Conservation (phyloP, 2,329 filamentous ascomycete species). For the Talaromyces rugulosus region DNA sequence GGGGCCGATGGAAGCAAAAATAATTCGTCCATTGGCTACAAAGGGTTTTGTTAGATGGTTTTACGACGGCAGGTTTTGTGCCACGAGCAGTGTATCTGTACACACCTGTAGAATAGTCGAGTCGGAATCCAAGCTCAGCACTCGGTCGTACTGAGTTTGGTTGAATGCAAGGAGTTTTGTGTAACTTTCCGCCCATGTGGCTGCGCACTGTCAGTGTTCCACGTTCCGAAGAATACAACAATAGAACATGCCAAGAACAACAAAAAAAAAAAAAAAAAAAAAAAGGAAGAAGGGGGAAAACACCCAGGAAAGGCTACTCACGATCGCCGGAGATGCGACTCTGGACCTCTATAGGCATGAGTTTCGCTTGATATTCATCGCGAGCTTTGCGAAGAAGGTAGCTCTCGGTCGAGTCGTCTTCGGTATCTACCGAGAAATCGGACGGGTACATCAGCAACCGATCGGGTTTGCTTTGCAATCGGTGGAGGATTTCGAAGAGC, state of each 20-base stretch:
- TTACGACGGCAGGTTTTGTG: neutral
- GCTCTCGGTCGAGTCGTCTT: slow-evolving; percentile 10
- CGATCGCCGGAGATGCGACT: neutral
- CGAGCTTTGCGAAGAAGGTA: slow-evolving; percentile 43
- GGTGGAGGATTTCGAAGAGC: slow-evolving; percentile 28
- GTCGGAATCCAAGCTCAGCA: slow-evolving; percentile 58
- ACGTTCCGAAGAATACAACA: neutral
- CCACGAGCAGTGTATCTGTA: neutral
- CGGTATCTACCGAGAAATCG: neutral
- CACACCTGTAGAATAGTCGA: slow-evolving; percentile 47
- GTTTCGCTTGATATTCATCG: slow-evolving; percentile 44
- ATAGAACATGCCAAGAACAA: neutral
- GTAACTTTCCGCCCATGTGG: slow-evolving; percentile 58
- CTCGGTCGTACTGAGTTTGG: slow-evolving; percentile 55
- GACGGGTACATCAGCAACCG: slow-evolving; percentile 28
- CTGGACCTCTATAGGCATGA: slow-evolving; percentile 40
- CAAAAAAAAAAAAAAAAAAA: neutral
- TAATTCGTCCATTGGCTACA: slow-evolving; percentile 59
- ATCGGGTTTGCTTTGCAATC: slow-evolving; percentile 25
- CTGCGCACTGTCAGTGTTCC: slow-evolving; percentile 17
- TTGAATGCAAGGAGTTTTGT: slow-evolving; percentile 66
- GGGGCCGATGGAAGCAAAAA: slow-evolving; percentile 58
- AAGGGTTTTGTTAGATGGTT: slow-evolving; percentile 12
- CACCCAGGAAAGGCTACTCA: neutral
- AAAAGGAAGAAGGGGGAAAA: too few species aligned